Evolutionary conservation across 2,329 filamentous ascomycete genomes (phyloP).

Genomic region (Cladorrhinum sp.): DNA sequence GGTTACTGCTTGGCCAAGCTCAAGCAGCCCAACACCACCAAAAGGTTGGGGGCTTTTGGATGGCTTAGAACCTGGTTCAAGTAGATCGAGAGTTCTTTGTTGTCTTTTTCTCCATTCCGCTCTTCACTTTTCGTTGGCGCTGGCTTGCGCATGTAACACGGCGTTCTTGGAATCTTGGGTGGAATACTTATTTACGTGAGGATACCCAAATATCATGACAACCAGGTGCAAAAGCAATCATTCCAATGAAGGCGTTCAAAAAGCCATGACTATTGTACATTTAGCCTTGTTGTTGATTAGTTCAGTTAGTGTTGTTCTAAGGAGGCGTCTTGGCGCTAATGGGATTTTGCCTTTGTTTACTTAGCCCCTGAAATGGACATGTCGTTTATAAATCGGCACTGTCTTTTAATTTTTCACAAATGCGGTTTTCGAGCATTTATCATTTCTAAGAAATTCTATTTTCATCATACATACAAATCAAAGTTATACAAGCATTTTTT

Average conservation of each 20-base stretch:
- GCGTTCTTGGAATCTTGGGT: background rate
- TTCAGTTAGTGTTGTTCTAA: background rate
- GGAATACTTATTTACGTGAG: background rate
- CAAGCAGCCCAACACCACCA: constrained; percentile 35
- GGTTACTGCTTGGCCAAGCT: constrained; percentile 39
- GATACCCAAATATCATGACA: background rate
- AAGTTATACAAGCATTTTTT: too few relatives aligned
- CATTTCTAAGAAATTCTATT: too few relatives aligned
- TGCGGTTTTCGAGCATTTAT: too few relatives aligned
- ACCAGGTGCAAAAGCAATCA: background rate
- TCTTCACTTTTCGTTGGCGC: too few relatives aligned
- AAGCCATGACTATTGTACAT: background rate
- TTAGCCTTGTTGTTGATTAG: background rate
- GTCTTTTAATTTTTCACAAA: background rate
- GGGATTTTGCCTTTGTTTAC: background rate
- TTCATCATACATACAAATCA: too few relatives aligned
- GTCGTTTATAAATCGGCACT: too few relatives aligned
- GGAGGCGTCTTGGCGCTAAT: background rate
- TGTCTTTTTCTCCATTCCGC: too few relatives aligned
- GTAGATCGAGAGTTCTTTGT: constrained; percentile 15
- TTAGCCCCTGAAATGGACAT: background rate
- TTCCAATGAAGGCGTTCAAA: background rate
- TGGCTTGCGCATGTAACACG: background rate
- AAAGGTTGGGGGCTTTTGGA: constrained; percentile 29
- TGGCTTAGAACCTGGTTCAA: constrained; percentile 30